These are phyloP conservation scores for Secale cereale DNA, from an alignment of 176 grass and related monocot species.

Conservation along the genomic window DNA sequence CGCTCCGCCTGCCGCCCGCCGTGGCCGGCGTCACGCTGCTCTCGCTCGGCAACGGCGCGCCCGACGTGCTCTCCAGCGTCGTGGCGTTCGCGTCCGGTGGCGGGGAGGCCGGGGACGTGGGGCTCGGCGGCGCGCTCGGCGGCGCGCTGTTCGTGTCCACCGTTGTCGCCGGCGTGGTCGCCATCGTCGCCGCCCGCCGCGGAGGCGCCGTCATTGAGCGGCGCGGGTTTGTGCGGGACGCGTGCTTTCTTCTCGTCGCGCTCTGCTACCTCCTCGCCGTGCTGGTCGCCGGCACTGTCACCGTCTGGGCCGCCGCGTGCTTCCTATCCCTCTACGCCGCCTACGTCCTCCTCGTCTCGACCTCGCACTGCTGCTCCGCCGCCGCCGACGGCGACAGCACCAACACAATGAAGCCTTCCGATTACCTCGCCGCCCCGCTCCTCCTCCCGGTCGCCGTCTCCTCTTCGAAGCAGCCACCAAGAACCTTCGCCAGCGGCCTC, in stretches of 20 bases:
- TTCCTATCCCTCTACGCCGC: constrained; percentile 77
- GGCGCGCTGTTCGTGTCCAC: constrained; percentile 78
- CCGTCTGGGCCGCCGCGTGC: constrained; percentile 51
- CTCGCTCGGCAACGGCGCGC: constrained; percentile 80
- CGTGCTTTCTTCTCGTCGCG: constrained; percentile 58
- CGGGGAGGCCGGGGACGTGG: constrained; percentile 41
- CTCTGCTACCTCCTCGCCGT: constrained; percentile 63
- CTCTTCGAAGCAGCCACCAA: background rate
- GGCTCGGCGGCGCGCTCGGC: constrained; percentile 63
- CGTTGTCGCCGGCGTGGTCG: constrained; percentile 63
- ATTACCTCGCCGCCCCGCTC: constrained; percentile 26
- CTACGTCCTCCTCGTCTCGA: constrained; percentile 63
- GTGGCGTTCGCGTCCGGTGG: constrained; percentile 47
- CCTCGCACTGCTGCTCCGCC: constrained; percentile 50
- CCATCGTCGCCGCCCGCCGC: background rate
- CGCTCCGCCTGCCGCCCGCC: constrained; percentile 56
- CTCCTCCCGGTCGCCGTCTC: background rate
- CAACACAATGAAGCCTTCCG: too few relatives aligned
- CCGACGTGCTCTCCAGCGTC: constrained; percentile 82
- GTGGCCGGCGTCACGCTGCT: constrained; percentile 76
- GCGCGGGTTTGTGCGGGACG: constrained; percentile 62
- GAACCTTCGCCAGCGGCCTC: background rate
- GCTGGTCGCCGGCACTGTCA: constrained; percentile 44
- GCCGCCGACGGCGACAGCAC: background rate
- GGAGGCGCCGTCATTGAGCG: constrained; percentile 33